Percentiles rank a stretch among this genome's conserved stretches.
phyloP scores from a whole-genome alignment of 1,284 basidiomycete species.

The Malassezia dermatis region DNA sequence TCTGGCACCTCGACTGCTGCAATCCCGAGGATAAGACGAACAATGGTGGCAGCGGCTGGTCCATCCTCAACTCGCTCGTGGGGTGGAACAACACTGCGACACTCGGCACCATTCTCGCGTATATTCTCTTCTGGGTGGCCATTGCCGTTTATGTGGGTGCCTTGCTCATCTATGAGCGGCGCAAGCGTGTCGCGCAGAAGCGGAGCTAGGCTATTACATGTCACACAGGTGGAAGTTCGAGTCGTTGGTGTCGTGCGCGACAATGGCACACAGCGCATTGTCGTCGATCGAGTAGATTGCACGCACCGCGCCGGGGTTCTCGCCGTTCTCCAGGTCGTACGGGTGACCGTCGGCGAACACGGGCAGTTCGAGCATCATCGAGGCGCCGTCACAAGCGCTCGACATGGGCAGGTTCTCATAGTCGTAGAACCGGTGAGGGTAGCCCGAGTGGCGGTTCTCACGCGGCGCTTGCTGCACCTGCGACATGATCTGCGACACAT shows the following conservation, averaged over 20 bases:
- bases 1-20: constrained; percentile 62
- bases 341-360: constrained; percentile 11
- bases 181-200: constrained; percentile 56
- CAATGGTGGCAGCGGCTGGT: constrained; percentile 45
- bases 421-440: constrained; percentile 11
- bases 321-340: constrained; percentile 9
- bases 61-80: constrained; percentile 36
- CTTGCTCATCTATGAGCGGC: constrained; percentile 54
- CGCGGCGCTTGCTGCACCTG: constrained; percentile 6
- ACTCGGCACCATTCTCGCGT: constrained; percentile 28
- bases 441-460: neutral
- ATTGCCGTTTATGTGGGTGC: constrained; percentile 11
- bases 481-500: neutral
- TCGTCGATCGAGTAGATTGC: constrained; percentile 7
- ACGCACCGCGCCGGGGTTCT: constrained; percentile 9
- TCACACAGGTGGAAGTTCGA: constrained; percentile 8
- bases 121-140: constrained; percentile 36
- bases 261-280: constrained; percentile 9
- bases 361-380: constrained; percentile 14
- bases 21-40: constrained; percentile 55
- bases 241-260: constrained; percentile 12
- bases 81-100: constrained; percentile 46
- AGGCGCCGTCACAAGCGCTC: neutral
- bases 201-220: neutral
- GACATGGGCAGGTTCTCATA: constrained; percentile 6